Evolutionary conservation across 345 rosid species (phyloP), one percentile per base, ranked within the genome.

Genomic region (Barbarea vulgaris): DNA sequence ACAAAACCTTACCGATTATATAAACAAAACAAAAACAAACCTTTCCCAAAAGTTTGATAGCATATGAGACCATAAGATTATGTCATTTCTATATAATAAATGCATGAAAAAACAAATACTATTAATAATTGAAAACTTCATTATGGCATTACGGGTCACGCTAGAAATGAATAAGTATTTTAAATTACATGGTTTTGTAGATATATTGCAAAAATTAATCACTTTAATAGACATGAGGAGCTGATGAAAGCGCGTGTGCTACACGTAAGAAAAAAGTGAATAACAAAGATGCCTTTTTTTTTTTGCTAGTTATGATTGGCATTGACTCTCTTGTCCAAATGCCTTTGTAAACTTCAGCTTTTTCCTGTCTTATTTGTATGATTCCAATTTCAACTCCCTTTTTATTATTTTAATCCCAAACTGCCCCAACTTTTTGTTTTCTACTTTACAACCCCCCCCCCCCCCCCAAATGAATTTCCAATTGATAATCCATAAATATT

Each of bases 301-400:
- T 51, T 66, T 70, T 48, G 72, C n/a, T 71, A 58, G 77, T 72
- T 72, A 78, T 78, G 81, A 78, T 78, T 78, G 77, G 81, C 81
- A 78, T 78, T 78, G 81, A 78, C 81, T 78, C 77, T 52, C 69
- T 78, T 78, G 81, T 78, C 81, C 76, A 59, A 72, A 41, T 42
- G 81, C 51, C 77, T 78, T 78, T 78, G 81, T 78, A 66, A 78
- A 78, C 51, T 66, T 78, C 73, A 65, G 73, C 77, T 58, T 78
- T 78, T 72, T 66, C 58, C 36, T 72, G 50, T 78, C 73, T 59
- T 72, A 28, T 78, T 66, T 72, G 68, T 66, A 66, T 58, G 48
- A 78, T 78, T 78, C 73, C 47, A 36, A 9, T 47, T 77, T 77
- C 51, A 56, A 64, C 69, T n/a, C 64, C 57, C 56, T 22, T 58